Evolutionary conservation across 805 yeast species (phyloP).

Genomic region (Tetrapisispora taiwanensis): DNA sequence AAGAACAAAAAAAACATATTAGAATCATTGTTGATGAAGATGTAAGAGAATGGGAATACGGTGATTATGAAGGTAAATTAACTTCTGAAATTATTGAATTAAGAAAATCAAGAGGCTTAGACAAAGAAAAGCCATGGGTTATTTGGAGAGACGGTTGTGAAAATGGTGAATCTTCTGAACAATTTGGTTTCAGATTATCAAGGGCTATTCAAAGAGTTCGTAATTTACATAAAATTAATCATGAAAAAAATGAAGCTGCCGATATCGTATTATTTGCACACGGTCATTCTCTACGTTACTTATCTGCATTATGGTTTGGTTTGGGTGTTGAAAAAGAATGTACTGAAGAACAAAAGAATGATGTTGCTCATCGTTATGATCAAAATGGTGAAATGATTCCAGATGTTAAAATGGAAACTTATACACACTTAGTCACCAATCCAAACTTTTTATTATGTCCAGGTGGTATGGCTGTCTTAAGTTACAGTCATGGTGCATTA

Average conservation of each 20-base stretch:
- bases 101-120: slow-evolving; percentile 52
- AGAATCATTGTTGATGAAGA: slow-evolving; percentile 49
- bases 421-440: slow-evolving; percentile 36
- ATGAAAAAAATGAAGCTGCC: slow-evolving; percentile 42
- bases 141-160: slow-evolving; percentile 94
- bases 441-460: slow-evolving; percentile 86
- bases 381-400: slow-evolving; percentile 26
- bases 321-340: slow-evolving; percentile 27
- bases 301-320: slow-evolving; percentile 79
- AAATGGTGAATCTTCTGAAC: slow-evolving; percentile 62
- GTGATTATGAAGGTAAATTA: slow-evolving; percentile 81
- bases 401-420: slow-evolving; percentile 26
- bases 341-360: slow-evolving; percentile 13
- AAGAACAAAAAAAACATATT: slow-evolving; percentile 34
- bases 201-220: slow-evolving; percentile 55
- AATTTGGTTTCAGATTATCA: slow-evolving; percentile 67
- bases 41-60: slow-evolving; percentile 91
- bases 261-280: slow-evolving; percentile 84
- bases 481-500: slow-evolving; percentile 76
- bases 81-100: slow-evolving; percentile 56
- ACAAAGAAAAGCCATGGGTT: slow-evolving; percentile 46
- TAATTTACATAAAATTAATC: slow-evolving; percentile 44
- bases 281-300: slow-evolving; percentile 84
- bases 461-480: slow-evolving; percentile 87
- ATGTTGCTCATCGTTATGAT: slow-evolving; percentile 14